phyloP scores from a whole-genome alignment of 441 rosid species.

The Corymbia calophylla region DNA sequence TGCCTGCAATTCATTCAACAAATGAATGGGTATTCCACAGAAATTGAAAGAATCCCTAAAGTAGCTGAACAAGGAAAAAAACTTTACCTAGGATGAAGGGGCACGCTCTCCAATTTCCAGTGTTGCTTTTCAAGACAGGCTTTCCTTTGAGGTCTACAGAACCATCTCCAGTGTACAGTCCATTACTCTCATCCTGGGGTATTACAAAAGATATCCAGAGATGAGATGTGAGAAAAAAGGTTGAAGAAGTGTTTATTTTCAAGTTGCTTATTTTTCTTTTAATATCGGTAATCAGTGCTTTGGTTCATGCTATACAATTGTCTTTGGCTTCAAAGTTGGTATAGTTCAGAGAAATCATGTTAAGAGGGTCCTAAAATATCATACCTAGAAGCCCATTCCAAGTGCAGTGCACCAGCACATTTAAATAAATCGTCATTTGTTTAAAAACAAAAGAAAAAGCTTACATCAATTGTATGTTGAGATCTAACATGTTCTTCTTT shows the following conservation, averaged over 20 bases:
- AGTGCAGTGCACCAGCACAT: background rate
- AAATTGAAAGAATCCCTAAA: background rate
- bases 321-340: background rate
- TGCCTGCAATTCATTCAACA: background rate
- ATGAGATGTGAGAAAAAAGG: background rate
- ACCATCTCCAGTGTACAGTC: constrained; percentile 8
- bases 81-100: constrained; percentile 1
- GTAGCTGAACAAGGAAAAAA: background rate
- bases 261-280: background rate
- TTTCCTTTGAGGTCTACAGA: constrained; percentile 6
- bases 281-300: background rate
- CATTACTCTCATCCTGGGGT: background rate
- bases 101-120: constrained; percentile 3
- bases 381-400: background rate
- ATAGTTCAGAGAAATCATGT: background rate
- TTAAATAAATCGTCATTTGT: background rate
- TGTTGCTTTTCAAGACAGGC: constrained; percentile 1
- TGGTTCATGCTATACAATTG: background rate
- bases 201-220: background rate
- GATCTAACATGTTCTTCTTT: background rate
- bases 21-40: background rate
- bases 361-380: background rate
- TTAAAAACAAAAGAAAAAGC: background rate
- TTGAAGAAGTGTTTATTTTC: background rate
- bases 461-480: background rate